phyloP scores from a whole-genome alignment of 2,329 filamentous ascomycete genomes.

The Calonectria hawksworthii region DNA sequence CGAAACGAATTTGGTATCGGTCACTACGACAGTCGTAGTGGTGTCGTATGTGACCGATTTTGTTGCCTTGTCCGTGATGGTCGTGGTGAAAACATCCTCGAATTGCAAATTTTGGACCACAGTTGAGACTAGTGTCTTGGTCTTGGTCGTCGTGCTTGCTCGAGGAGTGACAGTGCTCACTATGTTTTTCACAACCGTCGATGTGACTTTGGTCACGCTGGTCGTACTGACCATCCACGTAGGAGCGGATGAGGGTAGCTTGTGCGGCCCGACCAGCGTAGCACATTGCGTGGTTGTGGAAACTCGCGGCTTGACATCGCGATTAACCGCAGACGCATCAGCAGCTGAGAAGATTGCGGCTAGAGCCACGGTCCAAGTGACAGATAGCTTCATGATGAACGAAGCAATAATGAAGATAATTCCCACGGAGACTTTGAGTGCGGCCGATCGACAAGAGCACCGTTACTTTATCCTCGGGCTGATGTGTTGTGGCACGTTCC shows the following conservation, averaged over 20 bases:
- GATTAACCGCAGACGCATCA: not conserved
- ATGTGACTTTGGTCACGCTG: not conserved
- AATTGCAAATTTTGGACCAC: not conserved
- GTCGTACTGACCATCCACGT: not conserved
- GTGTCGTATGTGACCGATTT: not conserved
- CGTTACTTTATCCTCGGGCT: not conserved
- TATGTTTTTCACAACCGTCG: not conserved
- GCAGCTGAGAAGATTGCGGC: not conserved
- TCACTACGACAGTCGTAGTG: not conserved
- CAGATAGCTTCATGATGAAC: not conserved
- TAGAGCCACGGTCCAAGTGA: not conserved
- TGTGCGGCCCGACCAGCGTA: not conserved
- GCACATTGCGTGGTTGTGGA: not conserved
- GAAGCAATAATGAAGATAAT: not conserved
- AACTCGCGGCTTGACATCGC: not conserved
- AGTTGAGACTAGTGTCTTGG: not conserved
- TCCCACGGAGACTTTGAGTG: not conserved
- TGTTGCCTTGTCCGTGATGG: not conserved
- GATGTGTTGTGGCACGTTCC: not conserved
- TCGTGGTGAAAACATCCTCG: not conserved
- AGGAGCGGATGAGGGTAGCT: not conserved
- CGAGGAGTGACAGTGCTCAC: not conserved
- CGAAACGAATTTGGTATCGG: not conserved
- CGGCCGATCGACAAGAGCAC: not conserved
- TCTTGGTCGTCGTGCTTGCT: not conserved